Conservation (phyloP, 1,139 yeast species). For the Yamadazyma triangularis region DNA sequence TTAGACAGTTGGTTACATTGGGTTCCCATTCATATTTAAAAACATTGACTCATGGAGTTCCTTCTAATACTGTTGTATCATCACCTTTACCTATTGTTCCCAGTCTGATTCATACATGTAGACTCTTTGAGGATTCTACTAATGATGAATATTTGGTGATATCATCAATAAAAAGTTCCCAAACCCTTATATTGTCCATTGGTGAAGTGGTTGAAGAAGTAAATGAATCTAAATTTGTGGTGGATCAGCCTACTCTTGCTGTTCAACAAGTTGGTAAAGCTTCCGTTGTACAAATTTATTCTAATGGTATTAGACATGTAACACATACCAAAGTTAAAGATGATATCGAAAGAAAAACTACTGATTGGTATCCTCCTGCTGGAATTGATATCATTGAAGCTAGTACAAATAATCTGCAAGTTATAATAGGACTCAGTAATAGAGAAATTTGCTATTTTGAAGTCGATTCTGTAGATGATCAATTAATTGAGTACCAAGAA, state of each 20-base stretch:
- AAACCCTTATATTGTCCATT: constrained; percentile 70
- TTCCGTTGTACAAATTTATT: constrained; percentile 69
- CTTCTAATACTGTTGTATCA: constrained; percentile 59
- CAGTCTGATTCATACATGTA: constrained; percentile 57
- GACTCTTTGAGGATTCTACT: constrained; percentile 35
- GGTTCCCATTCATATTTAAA: constrained; percentile 40
- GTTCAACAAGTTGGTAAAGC: constrained; percentile 65
- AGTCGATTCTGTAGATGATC: constrained; percentile 52
- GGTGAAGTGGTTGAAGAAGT: constrained; percentile 82
- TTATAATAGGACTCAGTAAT: constrained; percentile 67
- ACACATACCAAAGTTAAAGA: constrained; percentile 14
- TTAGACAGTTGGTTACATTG: constrained; percentile 5
- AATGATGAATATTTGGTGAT: constrained; percentile 65
- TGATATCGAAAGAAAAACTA: constrained; percentile 20
- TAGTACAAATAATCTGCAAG: constrained; percentile 61
- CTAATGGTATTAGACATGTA: constrained; percentile 70
- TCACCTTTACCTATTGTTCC: constrained; percentile 70
- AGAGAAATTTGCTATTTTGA: constrained; percentile 82
- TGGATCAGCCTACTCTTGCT: constrained; percentile 58
- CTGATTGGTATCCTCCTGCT: constrained; percentile 84
- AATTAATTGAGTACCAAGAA: constrained; percentile 66
- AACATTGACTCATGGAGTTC: constrained; percentile 54
- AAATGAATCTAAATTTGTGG: constrained; percentile 55
- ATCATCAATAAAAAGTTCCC: constrained; percentile 48
- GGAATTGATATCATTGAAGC: constrained; percentile 63